Conservation (phyloP, 2,329 filamentous ascomycete genomes). For the Fusarium oxysporum region DNA sequence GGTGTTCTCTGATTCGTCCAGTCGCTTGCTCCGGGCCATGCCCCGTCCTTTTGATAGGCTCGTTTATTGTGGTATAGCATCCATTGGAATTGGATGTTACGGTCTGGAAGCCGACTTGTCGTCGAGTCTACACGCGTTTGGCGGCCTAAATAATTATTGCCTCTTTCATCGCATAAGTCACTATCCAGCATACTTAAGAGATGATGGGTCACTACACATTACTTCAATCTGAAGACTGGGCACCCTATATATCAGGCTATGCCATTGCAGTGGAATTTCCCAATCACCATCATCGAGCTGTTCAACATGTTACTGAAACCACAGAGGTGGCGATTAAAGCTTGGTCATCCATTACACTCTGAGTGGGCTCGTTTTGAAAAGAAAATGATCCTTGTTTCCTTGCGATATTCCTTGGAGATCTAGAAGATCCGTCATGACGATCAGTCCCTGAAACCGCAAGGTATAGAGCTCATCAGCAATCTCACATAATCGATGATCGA, state of each 20-base stretch:
- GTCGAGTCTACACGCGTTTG: neutral
- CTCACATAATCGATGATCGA: neutral
- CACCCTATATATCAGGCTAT: too few species aligned
- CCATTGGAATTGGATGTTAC: too few species aligned
- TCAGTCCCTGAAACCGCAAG: neutral
- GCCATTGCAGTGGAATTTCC: too few species aligned
- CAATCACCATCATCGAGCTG: too few species aligned
- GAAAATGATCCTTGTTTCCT: neutral
- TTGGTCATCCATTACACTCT: neutral
- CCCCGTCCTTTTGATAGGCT: neutral
- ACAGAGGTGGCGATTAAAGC: neutral
- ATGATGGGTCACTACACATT: too few species aligned
- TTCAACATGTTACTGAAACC: neutral
- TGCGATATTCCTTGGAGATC: neutral
- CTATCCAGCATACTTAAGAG: too few species aligned
- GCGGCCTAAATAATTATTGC: too few species aligned
- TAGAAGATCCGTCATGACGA: accelerated
- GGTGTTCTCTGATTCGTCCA: neutral
- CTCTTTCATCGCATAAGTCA: too few species aligned
- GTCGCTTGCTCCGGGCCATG: accelerated
- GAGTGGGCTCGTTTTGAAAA: neutral
- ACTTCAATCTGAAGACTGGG: too few species aligned
- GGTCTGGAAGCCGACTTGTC: neutral
- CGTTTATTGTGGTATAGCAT: neutral
- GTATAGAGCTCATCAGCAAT: too few species aligned